Evolutionary conservation across 768 basidiomycete species (phyloP).

Genomic region (Tricholoma flavovirens): DNA sequence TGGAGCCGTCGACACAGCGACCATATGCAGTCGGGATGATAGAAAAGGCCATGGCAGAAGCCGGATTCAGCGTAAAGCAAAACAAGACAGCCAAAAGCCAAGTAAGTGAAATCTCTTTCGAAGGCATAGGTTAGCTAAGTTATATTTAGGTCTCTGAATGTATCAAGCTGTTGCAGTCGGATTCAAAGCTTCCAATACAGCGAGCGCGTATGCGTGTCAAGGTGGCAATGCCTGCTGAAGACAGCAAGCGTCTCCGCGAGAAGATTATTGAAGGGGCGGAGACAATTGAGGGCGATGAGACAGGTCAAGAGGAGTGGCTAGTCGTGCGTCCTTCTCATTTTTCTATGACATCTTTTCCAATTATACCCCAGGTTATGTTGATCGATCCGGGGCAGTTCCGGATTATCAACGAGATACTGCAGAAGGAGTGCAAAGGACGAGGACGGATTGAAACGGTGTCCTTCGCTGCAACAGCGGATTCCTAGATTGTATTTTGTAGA

Average conservation of each 20-base stretch:
- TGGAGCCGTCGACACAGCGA: conserved; percentile 83
- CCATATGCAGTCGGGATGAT: conserved; percentile 95
- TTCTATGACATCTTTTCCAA: not conserved
- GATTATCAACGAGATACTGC: conserved; percentile 80
- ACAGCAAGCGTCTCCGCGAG: conserved; percentile 64
- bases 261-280: conserved; percentile 71
- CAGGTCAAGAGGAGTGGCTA: conserved; percentile 74
- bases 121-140: not conserved
- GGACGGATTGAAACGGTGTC: conserved; percentile 82
- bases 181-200: conserved; percentile 87
- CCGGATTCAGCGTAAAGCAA: conserved; percentile 84
- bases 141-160: conserved; percentile 73
- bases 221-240: conserved; percentile 62
- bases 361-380: conserved; percentile 61
- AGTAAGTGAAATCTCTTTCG: conserved; percentile 32
- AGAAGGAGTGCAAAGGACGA: conserved; percentile 86
- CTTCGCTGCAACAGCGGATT: conserved; percentile 55
- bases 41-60: conserved; percentile 95
- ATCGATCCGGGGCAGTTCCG: conserved; percentile 94
- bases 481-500: conserved; percentile 2
- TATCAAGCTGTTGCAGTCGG: conserved; percentile 75
- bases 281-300: conserved; percentile 79
- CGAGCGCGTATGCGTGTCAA: conserved; percentile 91
- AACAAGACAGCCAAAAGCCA: conserved; percentile 94
- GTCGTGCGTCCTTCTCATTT: conserved; percentile 48